A percentile compares a stretch with the other conserved stretches of the same genome.
phyloP scores from a whole-genome alignment of 257 asterid species.

The Capsicum pubescens region DNA sequence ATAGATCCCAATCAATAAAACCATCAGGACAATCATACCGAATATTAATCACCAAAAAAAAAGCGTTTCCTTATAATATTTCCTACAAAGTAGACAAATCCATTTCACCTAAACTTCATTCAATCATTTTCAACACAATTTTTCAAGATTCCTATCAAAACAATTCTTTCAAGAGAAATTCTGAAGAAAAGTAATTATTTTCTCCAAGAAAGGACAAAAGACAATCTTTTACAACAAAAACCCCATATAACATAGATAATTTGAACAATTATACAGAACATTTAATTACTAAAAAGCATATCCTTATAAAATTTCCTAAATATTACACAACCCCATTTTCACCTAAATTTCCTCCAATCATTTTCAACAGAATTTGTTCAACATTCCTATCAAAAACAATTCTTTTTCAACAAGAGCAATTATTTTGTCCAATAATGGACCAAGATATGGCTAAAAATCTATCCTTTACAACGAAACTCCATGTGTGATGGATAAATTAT shows the following conservation, averaged over 20 bases:
- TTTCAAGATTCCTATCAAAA: not conserved
- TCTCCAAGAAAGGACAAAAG: not conserved
- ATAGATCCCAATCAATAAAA: conserved; percentile 36
- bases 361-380: not conserved
- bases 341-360: not conserved
- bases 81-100: not conserved
- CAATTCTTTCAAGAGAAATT: not conserved
- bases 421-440: not conserved
- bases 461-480: not conserved
- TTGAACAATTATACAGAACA: not conserved
- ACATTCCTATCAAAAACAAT: not conserved
- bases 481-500: not conserved
- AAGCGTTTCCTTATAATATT: not conserved
- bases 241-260: not conserved
- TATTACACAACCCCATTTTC: not conserved
- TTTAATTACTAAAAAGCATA: not conserved
- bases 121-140: not conserved
- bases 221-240: not conserved
- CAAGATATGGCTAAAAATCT: too few species aligned
- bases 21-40: conserved; percentile 6
- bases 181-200: not conserved
- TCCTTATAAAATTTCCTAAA: not conserved
- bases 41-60: not conserved
- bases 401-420: not conserved
- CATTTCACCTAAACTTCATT: not conserved